Evolutionary conservation across 768 basidiomycete genomes (phyloP).

Genomic region (Dioszegia crocea): DNA sequence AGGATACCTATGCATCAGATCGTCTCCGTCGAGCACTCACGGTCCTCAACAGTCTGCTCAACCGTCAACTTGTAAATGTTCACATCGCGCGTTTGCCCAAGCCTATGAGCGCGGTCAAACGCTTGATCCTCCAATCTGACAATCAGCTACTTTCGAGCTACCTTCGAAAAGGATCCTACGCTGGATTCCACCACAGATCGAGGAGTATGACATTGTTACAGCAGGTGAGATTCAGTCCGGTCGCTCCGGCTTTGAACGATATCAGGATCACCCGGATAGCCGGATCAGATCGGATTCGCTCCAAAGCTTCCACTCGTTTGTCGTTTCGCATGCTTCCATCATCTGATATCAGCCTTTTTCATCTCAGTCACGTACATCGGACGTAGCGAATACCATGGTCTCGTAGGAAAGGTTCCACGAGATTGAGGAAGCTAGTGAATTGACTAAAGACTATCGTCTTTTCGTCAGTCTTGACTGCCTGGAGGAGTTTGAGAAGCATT

Average conservation of each 20-base stretch:
- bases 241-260: conserved; percentile 92
- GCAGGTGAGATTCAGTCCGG: conserved; percentile 84
- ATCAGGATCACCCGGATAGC: conserved; percentile 75
- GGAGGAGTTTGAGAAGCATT: conserved; percentile 70
- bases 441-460: conserved; percentile 98
- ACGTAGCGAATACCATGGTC: conserved; percentile 67
- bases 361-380: conserved; percentile 64
- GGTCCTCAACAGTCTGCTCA: conserved; percentile 77
- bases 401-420: conserved; percentile 78
- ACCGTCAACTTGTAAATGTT: conserved; percentile 70
- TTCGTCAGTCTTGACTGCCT: conserved; percentile 64
- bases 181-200: conserved; percentile 77
- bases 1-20: conserved; percentile 26
- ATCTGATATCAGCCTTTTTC: conserved; percentile 57
- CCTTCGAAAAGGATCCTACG: conserved; percentile 8
- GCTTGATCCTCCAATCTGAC: conserved; percentile 75
- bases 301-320: conserved; percentile 69
- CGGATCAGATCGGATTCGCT: conserved; percentile 63
- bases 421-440: conserved; percentile 71
- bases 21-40: conserved; percentile 51
- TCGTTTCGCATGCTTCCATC: conserved; percentile 79
- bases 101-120: conserved; percentile 80
- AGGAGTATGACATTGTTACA: conserved; percentile 92
- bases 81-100: conserved; percentile 81
- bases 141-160: background rate